These are phyloP conservation scores for Mucor plumbeus DNA, from an alignment of 371 early-diverging fungal species.

Conservation along the genomic window DNA sequence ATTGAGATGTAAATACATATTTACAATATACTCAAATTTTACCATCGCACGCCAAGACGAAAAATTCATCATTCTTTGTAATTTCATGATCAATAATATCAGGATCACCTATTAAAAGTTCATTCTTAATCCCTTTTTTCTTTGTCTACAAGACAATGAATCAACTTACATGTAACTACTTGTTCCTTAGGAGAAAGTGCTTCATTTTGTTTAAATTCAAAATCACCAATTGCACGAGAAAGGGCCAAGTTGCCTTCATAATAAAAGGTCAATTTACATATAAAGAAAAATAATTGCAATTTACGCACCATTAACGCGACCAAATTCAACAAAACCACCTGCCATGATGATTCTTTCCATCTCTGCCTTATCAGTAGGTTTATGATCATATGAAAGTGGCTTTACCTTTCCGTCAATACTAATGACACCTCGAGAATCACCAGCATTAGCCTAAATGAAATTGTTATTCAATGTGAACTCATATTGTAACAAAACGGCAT, in stretches of 20 bases:
- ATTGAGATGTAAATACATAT: too few relatives aligned
- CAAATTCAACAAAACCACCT: conserved; percentile 95
- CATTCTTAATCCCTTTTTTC: background rate
- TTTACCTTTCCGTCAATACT: conserved; percentile 70
- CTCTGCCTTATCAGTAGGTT: conserved; percentile 83
- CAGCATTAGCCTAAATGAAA: conserved; percentile 75
- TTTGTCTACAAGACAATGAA: too few relatives aligned
- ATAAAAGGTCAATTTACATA: background rate
- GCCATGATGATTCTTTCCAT: conserved; percentile 79
- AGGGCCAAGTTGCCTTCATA: conserved; percentile 82
- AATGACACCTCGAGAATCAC: conserved; percentile 91
- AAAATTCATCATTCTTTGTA: conserved; percentile 79
- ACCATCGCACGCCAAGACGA: conserved; percentile 96
- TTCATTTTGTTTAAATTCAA: conserved; percentile 88
- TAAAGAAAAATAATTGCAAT: too few relatives aligned
- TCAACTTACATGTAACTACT: conserved; percentile 74
- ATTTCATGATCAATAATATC: conserved; percentile 72
- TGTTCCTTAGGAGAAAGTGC: conserved; percentile 80
- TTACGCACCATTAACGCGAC: conserved; percentile 87
- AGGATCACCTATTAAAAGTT: conserved; percentile 50
- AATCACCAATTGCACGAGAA: conserved; percentile 95
- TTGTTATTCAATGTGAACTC: background rate
- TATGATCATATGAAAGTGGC: conserved; percentile 90
- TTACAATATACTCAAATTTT: conserved; percentile 1
- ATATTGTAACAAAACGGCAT: background rate